Evolutionary conservation across 2,329 filamentous ascomycete species (phyloP).

Genomic region (Cryphonectria nitschkei): DNA sequence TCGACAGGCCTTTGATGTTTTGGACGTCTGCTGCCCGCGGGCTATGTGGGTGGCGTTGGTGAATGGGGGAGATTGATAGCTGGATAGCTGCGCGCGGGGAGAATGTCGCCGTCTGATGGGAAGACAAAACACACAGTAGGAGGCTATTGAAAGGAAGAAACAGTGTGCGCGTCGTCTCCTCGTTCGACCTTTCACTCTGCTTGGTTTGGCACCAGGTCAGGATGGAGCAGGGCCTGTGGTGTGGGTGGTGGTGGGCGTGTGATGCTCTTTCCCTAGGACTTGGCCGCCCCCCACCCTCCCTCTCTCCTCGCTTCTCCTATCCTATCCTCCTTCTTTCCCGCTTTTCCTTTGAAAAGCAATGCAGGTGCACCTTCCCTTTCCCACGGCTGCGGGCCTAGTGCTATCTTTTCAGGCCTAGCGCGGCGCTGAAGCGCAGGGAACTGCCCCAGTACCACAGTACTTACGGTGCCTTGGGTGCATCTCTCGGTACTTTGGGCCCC

Average conservation of each 20-base stretch:
- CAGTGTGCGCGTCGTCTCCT: slow-evolving; percentile 1
- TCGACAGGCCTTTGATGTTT: background rate
- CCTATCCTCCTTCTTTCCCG: slow-evolving; percentile 1
- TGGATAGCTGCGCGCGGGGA: background rate
- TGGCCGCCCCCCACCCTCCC: too few relatives aligned
- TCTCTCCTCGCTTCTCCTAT: background rate
- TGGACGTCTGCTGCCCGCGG: background rate
- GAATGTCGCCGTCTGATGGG: background rate
- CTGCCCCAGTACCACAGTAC: background rate
- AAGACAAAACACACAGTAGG: background rate
- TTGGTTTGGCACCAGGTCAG: background rate
- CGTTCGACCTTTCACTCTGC: background rate
- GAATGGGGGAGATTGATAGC: background rate
- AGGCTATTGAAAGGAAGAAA: background rate
- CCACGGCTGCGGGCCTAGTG: slow-evolving; percentile 7
- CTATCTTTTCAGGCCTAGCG: slow-evolving; percentile 3
- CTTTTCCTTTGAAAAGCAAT: background rate
- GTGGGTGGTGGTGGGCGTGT: background rate
- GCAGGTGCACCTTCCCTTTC: slow-evolving; percentile 18
- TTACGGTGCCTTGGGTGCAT: background rate
- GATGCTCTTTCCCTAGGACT: background rate
- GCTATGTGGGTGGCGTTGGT: background rate
- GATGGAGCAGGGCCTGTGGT: background rate
- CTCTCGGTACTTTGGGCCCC: background rate
- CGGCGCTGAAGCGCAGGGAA: background rate